A percentile compares a stretch with the other conserved stretches of the same genome.
phyloP scores from a whole-genome alignment of 495 filamentous ascomycete species.

The Penicillium alfredii region DNA sequence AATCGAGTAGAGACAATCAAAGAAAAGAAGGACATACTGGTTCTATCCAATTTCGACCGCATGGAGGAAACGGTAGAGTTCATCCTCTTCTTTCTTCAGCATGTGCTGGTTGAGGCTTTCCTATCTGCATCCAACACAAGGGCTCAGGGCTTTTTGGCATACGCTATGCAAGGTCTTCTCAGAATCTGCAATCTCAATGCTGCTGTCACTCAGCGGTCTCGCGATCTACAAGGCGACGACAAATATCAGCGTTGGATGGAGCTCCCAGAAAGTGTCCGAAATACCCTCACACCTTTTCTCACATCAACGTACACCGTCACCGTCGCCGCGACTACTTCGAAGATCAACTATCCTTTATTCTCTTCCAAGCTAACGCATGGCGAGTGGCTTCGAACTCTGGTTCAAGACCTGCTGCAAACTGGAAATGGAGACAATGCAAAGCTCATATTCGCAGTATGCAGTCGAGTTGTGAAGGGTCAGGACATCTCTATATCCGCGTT shows the following conservation, averaged over 20 bases:
- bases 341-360: slow-evolving; percentile 73
- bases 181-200: slow-evolving; percentile 63
- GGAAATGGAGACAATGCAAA: slow-evolving; percentile 60
- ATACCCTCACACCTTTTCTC: slow-evolving; percentile 76
- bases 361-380: slow-evolving; percentile 55
- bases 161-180: slow-evolving; percentile 87
- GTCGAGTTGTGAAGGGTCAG: slow-evolving; percentile 72
- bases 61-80: slow-evolving; percentile 80
- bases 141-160: slow-evolving; percentile 84
- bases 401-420: slow-evolving; percentile 73
- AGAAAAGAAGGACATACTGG: slow-evolving; percentile 70
- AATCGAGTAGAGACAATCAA: slow-evolving; percentile 78
- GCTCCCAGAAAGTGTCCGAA: slow-evolving; percentile 67
- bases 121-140: slow-evolving; percentile 78
- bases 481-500: slow-evolving; percentile 81
- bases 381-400: slow-evolving; percentile 72
- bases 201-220: slow-evolving; percentile 48
- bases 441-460: slow-evolving; percentile 72
- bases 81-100: slow-evolving; percentile 73
- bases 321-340: slow-evolving; percentile 43
- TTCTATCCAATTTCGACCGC: slow-evolving; percentile 76
- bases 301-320: slow-evolving; percentile 73
- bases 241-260: slow-evolving; percentile 67
- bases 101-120: slow-evolving; percentile 86
- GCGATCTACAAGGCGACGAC: slow-evolving; percentile 45